Evolutionary conservation across 139 green algal species (phyloP), one percentile per base, ranked within the genome.

Genomic region (Astrephomene gubernaculifera): DNA sequence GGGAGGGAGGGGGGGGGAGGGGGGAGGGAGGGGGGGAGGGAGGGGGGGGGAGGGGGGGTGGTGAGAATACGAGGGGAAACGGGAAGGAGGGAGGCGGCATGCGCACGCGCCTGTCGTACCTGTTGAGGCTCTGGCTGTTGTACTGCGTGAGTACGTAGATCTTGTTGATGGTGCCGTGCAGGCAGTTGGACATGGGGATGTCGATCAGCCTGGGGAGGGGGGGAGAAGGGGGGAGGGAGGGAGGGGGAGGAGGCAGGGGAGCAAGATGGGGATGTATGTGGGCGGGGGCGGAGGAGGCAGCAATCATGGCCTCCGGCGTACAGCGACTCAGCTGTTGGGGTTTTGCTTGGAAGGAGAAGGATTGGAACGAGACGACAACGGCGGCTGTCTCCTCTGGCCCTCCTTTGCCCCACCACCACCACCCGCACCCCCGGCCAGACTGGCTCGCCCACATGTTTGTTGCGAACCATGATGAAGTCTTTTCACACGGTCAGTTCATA

Each of bases 131-230:
- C 43, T 94, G 96, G 78, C 92, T 97, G 91, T 99, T 99, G 93
- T 98, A 96, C 86, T 98, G 95, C 36, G 94, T 96, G 61, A 99
- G 88, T 79, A 99, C 95, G 90, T 98, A 99, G 76, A 99, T 95
- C 89, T 99, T 98, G 87, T 89, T 95, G 87, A 99, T 98, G 70
- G 95, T 94, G 71, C 83, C 93, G 88, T 97, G 95, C 4, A 90
- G 79, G 92, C 96, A 99, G 93, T 99, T 99, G 91, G 86, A 94
- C 92, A 99, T 96, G n/a, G 96, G 96, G 29, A 99, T 95, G 83
- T 99, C 96, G 83, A 99, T 98, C 60, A 99, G 92, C 25, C 96
- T 84, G 78, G 49, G 49, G 61, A 41, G 27, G 61, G n/a, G 29
- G 61, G n/a, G 61, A 29, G 61, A 39, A n/a, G 61, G 29, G 57